Evolutionary conservation across 257 asterid species (phyloP), one percentile per base, ranked within the genome.

Genomic region (Nicotiana sylvestris): DNA sequence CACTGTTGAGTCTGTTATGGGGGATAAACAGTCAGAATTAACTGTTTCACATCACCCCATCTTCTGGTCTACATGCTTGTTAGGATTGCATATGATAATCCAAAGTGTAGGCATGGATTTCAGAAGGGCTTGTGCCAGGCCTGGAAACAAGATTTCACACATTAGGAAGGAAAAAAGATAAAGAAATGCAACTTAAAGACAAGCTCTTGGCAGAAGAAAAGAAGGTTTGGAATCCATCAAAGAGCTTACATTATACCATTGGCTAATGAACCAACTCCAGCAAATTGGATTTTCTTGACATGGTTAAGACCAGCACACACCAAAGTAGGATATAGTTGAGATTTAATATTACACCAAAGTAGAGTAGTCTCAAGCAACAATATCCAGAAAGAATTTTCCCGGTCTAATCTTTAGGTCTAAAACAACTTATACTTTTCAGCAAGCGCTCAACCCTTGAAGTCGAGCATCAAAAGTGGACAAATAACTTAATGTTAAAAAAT

Each of bases 121-220:
- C 98, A 35, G 96, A 90, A 55, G 99, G 98, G 85, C 97, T 90
- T 32, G 98, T 92, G 2, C 98, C 99, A n/a, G 99, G 97, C 91
- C 98, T 96, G 93, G 69, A 78, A 76, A 82, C 66, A 85, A 84
- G 0, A 21, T 25, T 0, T 61, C 32, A 61, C 33, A 21, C 21
- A 46, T 25, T 6, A 46, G 61, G 21, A 70, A 46, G 2, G 13
- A 12, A 5, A 57, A 57, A n/a, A 6, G 64, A 18, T n/a, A 46
- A 49, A 55, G 8, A 49, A 25, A 72, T 46, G 49, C 79, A 72
- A 18, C 25, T 72, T 3, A 21, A 46, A 70, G 35, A 70, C 29
- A 11, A 70, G 57, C 78, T 70, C n/a, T 70, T 6, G 35, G 58
- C 78, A 70, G 78, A 70, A 70, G 9, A 70, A 70, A 37, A 11